Conservation (phyloP, 306 rosid species). For the Cucurbita argyrosperma region DNA sequence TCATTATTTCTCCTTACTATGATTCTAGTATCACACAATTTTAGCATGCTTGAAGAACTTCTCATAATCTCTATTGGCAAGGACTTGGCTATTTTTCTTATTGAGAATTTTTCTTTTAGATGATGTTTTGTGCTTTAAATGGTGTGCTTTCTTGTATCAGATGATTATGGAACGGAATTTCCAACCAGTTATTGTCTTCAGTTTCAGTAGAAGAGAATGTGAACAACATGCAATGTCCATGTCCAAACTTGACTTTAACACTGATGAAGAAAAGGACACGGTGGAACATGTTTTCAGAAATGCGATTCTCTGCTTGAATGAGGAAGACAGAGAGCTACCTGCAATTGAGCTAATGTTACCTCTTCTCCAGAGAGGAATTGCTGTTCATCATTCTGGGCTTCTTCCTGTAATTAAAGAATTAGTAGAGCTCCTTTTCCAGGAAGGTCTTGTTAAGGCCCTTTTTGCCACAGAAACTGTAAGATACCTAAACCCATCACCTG, state of each 20-base stretch:
- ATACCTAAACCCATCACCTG: constrained; percentile 10
- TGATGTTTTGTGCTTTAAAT: constrained; percentile 8
- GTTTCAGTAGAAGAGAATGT: constrained; percentile 94
- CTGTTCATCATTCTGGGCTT: constrained; percentile 98
- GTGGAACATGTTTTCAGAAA: constrained; percentile 70
- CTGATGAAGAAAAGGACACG: constrained; percentile 64
- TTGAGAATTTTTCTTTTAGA: neutral
- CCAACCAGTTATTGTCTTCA: constrained; percentile 91
- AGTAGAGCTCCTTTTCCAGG: constrained; percentile 95
- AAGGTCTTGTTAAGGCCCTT: constrained; percentile 96
- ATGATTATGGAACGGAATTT: constrained; percentile 92
- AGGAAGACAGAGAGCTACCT: constrained; percentile 86
- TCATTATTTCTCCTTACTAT: neutral
- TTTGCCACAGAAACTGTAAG: constrained; percentile 96
- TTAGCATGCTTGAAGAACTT: neutral
- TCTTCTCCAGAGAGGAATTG: constrained; percentile 90
- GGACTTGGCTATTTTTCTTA: neutral
- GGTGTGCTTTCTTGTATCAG: constrained; percentile 26
- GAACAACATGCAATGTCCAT: constrained; percentile 94
- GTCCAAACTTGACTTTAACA: constrained; percentile 92
- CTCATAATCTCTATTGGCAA: neutral
- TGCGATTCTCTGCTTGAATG: constrained; percentile 78
- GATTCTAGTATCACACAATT: neutral
- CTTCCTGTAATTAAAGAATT: constrained; percentile 95
- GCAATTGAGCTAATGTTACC: constrained; percentile 92